A percentile compares a stretch with the other conserved stretches of the same genome.
Evolutionary conservation across 768 basidiomycete species (phyloP).

Genomic region (Coprinellus aureogranulatus): DNA sequence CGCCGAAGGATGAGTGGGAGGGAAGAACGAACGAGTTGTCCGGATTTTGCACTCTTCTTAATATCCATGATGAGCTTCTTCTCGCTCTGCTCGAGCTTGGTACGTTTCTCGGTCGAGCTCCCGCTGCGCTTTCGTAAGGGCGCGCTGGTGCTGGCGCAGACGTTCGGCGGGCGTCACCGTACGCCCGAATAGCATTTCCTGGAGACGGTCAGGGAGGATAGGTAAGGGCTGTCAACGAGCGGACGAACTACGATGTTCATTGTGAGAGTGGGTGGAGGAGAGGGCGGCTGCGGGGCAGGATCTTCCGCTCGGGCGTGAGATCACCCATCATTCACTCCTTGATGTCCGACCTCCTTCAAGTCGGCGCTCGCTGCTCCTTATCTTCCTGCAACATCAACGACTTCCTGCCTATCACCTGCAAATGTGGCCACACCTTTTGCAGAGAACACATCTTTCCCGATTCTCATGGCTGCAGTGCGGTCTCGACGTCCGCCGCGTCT

Average conservation of each 20-base stretch:
- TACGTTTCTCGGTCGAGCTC: conserved; percentile 95
- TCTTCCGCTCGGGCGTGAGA: not conserved
- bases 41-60: conserved; percentile 92
- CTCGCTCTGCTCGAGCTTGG: conserved; percentile 92
- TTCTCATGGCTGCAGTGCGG: conserved; percentile 52
- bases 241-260: conserved; percentile 79
- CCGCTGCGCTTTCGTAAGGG: conserved; percentile 92
- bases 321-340: conserved; percentile 13
- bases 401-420: conserved; percentile 75
- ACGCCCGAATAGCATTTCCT: conserved; percentile 96
- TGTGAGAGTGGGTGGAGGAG: conserved; percentile 21
- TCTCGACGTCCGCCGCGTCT: conserved; percentile 7
- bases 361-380: conserved; percentile 68
- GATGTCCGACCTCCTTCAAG: conserved; percentile 35
- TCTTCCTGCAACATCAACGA: conserved; percentile 60
- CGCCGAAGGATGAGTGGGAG: not conserved
- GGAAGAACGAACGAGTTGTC: conserved; percentile 73
- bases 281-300: no score
- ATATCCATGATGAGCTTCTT: conserved; percentile 96
- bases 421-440: conserved; percentile 62
- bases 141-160: conserved; percentile 93
- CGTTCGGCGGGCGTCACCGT: conserved; percentile 95
- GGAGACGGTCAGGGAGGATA: conserved; percentile 4
- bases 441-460: conserved; percentile 58
- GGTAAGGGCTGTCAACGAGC: not conserved